Percentiles rank a stretch among this genome's conserved stretches.
Conservation (phyloP, 106 monocot genomes). For the Dendrobium officinale region DNA sequence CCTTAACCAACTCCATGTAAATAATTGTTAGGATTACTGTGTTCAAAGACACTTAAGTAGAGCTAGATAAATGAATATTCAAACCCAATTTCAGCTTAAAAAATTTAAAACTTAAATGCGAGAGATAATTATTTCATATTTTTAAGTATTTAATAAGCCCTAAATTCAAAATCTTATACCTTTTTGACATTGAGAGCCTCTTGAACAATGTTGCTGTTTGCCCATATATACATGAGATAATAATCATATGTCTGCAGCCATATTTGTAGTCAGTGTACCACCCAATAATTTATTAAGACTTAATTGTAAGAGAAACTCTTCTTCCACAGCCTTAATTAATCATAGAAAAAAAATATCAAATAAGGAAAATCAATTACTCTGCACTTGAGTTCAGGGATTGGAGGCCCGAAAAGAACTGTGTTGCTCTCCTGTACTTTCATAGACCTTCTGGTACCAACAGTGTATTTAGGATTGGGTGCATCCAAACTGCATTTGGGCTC, state of each 20-base stretch:
- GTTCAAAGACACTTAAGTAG: too few relatives aligned
- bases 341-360: too few relatives aligned
- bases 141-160: too few relatives aligned
- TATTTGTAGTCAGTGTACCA: neutral
- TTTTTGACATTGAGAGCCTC: conserved; percentile 1
- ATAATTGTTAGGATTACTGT: too few relatives aligned
- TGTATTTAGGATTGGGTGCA: neutral
- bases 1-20: too few relatives aligned
- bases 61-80: too few relatives aligned
- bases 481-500: conserved; percentile 4
- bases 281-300: too few relatives aligned
- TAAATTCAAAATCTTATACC: neutral
- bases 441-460: neutral
- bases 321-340: too few relatives aligned
- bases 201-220: neutral
- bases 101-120: too few relatives aligned
- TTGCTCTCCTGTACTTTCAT: neutral
- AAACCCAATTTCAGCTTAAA: too few relatives aligned
- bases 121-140: too few relatives aligned
- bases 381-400: neutral
- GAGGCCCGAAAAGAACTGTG: neutral
- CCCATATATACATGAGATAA: conserved; percentile 3
- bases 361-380: neutral
- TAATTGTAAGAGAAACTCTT: too few relatives aligned
- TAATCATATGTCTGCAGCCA: neutral